These are phyloP conservation scores for Cenococcum geophilum DNA, from an alignment of 495 filamentous ascomycete species.

Conservation along the genomic window DNA sequence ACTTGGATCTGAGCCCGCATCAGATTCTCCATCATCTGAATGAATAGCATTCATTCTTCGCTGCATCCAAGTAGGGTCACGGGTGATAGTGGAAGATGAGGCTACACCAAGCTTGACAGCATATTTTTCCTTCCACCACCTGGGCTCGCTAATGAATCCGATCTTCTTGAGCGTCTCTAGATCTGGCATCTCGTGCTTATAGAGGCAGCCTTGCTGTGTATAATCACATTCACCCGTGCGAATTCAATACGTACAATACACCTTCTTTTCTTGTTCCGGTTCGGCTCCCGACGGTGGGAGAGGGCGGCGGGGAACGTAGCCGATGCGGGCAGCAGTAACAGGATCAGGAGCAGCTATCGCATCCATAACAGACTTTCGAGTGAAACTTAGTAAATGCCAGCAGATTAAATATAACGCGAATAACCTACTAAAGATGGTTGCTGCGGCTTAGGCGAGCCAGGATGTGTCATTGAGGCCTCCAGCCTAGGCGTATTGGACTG, in stretches of 20 bases:
- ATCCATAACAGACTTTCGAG: not conserved
- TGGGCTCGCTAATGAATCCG: slow-evolving; percentile 53
- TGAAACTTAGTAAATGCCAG: no score
- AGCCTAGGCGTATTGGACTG: no score
- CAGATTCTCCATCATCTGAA: not conserved
- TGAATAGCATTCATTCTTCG: not conserved
- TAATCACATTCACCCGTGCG: slow-evolving; percentile 78
- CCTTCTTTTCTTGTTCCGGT: slow-evolving; percentile 49
- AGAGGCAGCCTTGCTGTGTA: slow-evolving; percentile 76
- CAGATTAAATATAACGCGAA: no score
- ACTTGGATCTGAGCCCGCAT: no score
- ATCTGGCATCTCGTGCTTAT: slow-evolving; percentile 78
- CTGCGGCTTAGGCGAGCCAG: no score
- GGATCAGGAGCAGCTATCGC: slow-evolving; percentile 1
- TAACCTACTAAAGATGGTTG: no score
- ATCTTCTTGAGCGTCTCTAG: slow-evolving; percentile 56
- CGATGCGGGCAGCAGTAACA: not conserved
- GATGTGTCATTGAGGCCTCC: no score
- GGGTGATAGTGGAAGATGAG: not conserved
- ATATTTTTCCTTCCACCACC: slow-evolving; percentile 51
- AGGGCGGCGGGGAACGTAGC: not conserved
- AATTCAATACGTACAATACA: slow-evolving; percentile 84
- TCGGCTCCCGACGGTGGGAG: slow-evolving; percentile 34
- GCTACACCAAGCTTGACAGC: slow-evolving; percentile 20
- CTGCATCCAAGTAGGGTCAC: not conserved